A percentile compares a stretch with the other conserved stretches of the same genome.
These are phyloP conservation scores for Edaphochlamys debaryana DNA, from an alignment of 139 green algal genomes.

Conservation along the genomic window DNA sequence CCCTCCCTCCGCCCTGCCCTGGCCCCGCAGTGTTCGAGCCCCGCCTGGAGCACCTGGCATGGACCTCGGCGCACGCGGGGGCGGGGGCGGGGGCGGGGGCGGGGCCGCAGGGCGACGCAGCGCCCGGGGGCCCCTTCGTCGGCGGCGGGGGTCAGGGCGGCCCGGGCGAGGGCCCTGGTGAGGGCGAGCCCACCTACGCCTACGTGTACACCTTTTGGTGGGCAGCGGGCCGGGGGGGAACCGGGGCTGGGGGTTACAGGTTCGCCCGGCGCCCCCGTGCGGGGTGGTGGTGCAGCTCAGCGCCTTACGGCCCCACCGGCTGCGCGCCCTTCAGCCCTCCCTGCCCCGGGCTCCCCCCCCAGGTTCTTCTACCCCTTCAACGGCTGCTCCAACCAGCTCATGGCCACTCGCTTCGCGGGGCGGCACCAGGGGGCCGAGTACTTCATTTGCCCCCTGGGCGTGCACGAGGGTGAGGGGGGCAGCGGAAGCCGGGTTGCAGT, in stretches of 20 bases:
- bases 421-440: slow-evolving; percentile 35
- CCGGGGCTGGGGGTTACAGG: no score
- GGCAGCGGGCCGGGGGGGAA: no score
- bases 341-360: neutral
- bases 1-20: no score
- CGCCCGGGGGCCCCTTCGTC: neutral
- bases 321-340: no score
- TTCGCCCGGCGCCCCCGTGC: no score
- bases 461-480: slow-evolving; percentile 25
- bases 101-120: no score
- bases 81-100: no score
- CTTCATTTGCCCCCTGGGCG: slow-evolving; percentile 35
- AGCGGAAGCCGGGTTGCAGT: no score
- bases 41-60: slow-evolving; percentile 16
- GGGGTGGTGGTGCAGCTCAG: no score
- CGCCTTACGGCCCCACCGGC: no score
- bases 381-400: slow-evolving; percentile 44
- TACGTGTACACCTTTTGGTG: slow-evolving; percentile 43
- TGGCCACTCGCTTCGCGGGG: slow-evolving; percentile 40
- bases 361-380: slow-evolving; percentile 48
- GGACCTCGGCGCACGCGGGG: neutral
- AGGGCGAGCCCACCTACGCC: neutral
- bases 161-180: no score
- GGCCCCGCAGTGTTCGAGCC: slow-evolving; percentile 23
- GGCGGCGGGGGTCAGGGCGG: no score